Conservation (phyloP, 2,329 filamentous ascomycete species). For the Aspergillus pseudotamarii region DNA sequence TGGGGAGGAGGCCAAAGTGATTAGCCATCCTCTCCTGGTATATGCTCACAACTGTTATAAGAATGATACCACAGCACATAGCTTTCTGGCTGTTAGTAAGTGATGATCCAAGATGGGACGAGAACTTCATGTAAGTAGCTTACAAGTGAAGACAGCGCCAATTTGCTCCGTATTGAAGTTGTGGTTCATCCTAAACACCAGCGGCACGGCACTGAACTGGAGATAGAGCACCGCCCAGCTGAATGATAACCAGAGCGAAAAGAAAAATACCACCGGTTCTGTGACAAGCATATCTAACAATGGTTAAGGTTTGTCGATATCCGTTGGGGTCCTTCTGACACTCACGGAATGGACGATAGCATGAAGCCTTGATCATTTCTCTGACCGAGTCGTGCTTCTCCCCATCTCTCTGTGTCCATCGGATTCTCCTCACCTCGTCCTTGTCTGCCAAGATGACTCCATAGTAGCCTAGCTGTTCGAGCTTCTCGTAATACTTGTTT, state of each 20-base stretch:
- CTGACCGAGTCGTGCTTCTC: slow-evolving; percentile 70
- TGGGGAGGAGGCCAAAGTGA: slow-evolving; percentile 49
- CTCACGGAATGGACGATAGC: slow-evolving; percentile 72
- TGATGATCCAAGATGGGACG: background rate
- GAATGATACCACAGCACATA: slow-evolving; percentile 66
- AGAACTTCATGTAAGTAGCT: background rate
- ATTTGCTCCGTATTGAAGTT: slow-evolving; percentile 67
- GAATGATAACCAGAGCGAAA: slow-evolving; percentile 87
- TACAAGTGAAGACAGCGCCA: slow-evolving; percentile 69
- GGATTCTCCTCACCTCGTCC: slow-evolving; percentile 56
- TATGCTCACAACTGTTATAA: slow-evolving; percentile 71
- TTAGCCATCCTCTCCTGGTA: slow-evolving; percentile 70
- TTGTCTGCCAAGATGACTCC: slow-evolving; percentile 54
- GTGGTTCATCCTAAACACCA: slow-evolving; percentile 72
- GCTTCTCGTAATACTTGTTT: slow-evolving; percentile 76
- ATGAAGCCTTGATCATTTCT: slow-evolving; percentile 72
- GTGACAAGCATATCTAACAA: slow-evolving; percentile 56
- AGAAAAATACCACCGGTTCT: slow-evolving; percentile 69
- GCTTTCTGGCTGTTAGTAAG: slow-evolving; percentile 42
- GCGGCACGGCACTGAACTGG: slow-evolving; percentile 76
- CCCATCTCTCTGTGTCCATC: slow-evolving; percentile 79
- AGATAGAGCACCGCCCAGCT: slow-evolving; percentile 88
- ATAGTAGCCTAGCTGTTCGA: slow-evolving; percentile 67
- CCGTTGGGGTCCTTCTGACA: slow-evolving; percentile 17
- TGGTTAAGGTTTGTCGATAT: background rate